These are phyloP conservation scores for Triticum urartu DNA, from an alignment of 176 grass and related monocot genomes.

Conservation along the genomic window DNA sequence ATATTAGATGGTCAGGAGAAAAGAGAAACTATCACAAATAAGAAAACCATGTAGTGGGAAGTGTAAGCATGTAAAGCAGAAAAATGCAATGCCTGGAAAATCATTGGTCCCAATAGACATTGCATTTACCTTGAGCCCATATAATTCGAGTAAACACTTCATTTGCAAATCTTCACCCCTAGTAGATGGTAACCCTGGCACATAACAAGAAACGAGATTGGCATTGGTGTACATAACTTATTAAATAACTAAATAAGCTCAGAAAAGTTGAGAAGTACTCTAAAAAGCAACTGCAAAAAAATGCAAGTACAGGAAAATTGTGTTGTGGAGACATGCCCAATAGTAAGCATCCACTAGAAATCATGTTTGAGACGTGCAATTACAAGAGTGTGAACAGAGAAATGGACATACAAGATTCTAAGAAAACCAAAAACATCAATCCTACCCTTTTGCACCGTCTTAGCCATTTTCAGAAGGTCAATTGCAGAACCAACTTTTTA, in stretches of 20 bases:
- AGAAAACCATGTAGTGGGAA: background rate
- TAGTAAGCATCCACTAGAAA: background rate
- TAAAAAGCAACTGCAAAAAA: slow-evolving; percentile 13
- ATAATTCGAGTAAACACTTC: slow-evolving; percentile 99
- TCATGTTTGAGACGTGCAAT: background rate
- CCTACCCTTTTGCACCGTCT: background rate
- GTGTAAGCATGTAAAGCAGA: background rate
- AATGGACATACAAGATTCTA: background rate
- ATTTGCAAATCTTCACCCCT: slow-evolving; percentile 95
- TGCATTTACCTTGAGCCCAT: slow-evolving; percentile 86
- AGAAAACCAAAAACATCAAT: slow-evolving; percentile 7
- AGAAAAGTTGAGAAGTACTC: background rate
- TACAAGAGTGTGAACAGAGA: background rate
- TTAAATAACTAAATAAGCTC: background rate
- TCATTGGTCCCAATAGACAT: slow-evolving; percentile 15
- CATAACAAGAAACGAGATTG: slow-evolving; percentile 20
- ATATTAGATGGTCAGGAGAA: slow-evolving; percentile 8
- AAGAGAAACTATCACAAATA: slow-evolving; percentile 5
- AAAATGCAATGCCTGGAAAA: slow-evolving; percentile 19
- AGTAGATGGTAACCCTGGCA: slow-evolving; percentile 75
- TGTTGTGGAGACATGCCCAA: slow-evolving; percentile 7
- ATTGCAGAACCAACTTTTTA: background rate
- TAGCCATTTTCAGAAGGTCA: slow-evolving; percentile 1
- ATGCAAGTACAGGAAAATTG: background rate
- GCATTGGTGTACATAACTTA: background rate